Evolutionary conservation across 176 grass and related monocot genomes (phyloP).

Genomic region (Chrysopogon serrulatus): DNA sequence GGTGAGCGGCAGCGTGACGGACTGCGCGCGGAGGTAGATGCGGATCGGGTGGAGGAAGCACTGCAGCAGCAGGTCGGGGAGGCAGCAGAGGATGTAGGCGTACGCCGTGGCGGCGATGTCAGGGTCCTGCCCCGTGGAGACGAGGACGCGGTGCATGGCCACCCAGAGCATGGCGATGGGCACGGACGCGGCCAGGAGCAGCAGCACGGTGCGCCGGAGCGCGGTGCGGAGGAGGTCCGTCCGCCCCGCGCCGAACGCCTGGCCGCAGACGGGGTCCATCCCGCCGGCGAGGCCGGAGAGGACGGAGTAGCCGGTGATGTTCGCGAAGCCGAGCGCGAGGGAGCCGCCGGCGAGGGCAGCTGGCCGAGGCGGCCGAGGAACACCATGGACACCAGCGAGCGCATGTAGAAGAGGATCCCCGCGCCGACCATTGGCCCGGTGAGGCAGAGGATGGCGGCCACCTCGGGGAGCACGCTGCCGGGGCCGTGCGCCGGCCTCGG

Average conservation of each 20-base stretch:
- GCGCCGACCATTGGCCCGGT: slow-evolving; percentile 63
- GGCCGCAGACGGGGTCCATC: slow-evolving; percentile 87
- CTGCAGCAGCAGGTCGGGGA: slow-evolving; percentile 78
- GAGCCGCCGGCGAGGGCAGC: slow-evolving; percentile 81
- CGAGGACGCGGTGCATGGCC: slow-evolving; percentile 61
- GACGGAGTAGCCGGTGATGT: slow-evolving; percentile 93
- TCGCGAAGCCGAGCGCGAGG: slow-evolving; percentile 83
- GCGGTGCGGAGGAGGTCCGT: slow-evolving; percentile 50
- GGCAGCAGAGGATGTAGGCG: slow-evolving; percentile 66
- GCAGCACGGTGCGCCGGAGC: slow-evolving; percentile 63
- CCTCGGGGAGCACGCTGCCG: slow-evolving; percentile 37
- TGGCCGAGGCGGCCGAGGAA: slow-evolving; percentile 79
- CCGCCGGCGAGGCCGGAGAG: slow-evolving; percentile 85
- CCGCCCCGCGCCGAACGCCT: slow-evolving; percentile 73
- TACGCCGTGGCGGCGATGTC: slow-evolving; percentile 62
- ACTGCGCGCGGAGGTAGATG: slow-evolving; percentile 87
- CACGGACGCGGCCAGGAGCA: slow-evolving; percentile 56
- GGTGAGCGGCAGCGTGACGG: slow-evolving; percentile 86
- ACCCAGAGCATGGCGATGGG: slow-evolving; percentile 64
- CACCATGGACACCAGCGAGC: slow-evolving; percentile 78
- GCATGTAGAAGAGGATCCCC: slow-evolving; percentile 67
- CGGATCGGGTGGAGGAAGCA: slow-evolving; percentile 88
- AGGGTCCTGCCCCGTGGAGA: slow-evolving; percentile 59
- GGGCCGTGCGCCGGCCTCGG: background rate
- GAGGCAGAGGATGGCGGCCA: slow-evolving; percentile 53